Percentiles rank a stretch among this genome's conserved stretches.
Evolutionary conservation across 768 basidiomycete genomes (phyloP).

Genomic region (Pleurotus sapidus): DNA sequence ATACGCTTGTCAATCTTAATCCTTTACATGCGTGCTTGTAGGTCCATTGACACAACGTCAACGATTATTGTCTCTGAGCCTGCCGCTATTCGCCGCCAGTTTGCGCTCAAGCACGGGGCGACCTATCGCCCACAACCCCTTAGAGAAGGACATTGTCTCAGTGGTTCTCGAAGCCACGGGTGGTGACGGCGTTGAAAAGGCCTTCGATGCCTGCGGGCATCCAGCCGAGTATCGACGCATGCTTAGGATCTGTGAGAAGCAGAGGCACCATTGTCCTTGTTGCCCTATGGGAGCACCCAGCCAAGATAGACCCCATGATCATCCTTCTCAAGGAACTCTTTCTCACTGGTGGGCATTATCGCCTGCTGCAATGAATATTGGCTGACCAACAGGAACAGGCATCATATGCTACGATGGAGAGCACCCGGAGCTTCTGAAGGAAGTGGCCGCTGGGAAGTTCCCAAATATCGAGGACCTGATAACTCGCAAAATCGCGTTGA

Average conservation of each 20-base stretch:
- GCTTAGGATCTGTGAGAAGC: slow-evolving; percentile 31
- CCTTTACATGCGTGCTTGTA: slow-evolving; percentile 7
- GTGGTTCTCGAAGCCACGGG: slow-evolving; percentile 23
- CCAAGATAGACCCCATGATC: slow-evolving; percentile 32
- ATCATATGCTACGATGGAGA: slow-evolving; percentile 35
- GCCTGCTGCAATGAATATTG: neutral
- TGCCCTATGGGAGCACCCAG: slow-evolving; percentile 37
- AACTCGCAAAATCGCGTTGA: slow-evolving; percentile 35
- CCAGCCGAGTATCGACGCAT: slow-evolving; percentile 33
- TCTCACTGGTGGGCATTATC: slow-evolving; percentile 28
- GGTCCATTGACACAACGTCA: slow-evolving; percentile 23
- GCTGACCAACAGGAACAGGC: slow-evolving; percentile 17
- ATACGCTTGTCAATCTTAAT: neutral
- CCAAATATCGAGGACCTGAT: slow-evolving; percentile 36
- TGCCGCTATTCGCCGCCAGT: slow-evolving; percentile 30
- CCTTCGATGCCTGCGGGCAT: slow-evolving; percentile 46
- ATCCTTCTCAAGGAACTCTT: slow-evolving; percentile 34
- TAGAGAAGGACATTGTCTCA: slow-evolving; percentile 19
- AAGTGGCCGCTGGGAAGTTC: slow-evolving; percentile 36
- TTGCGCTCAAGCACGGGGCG: slow-evolving; percentile 35
- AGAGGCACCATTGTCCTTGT: slow-evolving; percentile 38
- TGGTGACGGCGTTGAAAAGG: slow-evolving; percentile 38
- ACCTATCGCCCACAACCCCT: slow-evolving; percentile 34
- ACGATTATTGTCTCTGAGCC: slow-evolving; percentile 40
- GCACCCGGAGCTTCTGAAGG: slow-evolving; percentile 35